phyloP scores from a whole-genome alignment of 805 yeast genomes.

The Jamesozyma spencerorum region DNA sequence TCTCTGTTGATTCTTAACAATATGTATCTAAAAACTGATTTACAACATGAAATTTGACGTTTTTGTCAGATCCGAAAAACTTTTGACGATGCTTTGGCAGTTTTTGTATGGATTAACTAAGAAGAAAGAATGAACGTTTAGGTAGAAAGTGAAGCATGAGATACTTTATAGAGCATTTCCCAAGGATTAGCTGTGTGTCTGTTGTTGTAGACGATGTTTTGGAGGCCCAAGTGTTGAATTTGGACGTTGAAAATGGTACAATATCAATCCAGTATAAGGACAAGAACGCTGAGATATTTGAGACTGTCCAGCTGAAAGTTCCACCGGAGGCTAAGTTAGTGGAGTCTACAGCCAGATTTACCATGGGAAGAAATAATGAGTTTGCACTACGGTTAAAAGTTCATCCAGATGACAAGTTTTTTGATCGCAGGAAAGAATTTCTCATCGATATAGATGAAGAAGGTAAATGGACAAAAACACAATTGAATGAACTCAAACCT shows the following conservation, averaged over 20 bases:
- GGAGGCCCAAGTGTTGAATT: neutral
- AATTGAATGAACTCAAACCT: slow-evolving; percentile 4
- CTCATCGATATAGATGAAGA: slow-evolving; percentile 2
- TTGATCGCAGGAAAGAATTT: slow-evolving; percentile 8
- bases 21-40: no score
- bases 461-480: slow-evolving; percentile 21
- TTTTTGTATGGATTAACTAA: no score
- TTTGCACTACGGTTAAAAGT: slow-evolving; percentile 9
- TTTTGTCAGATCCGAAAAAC: neutral
- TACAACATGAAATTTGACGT: neutral
- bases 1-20: no score
- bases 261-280: neutral
- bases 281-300: neutral
- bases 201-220: slow-evolving; percentile 12
- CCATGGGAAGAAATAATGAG: slow-evolving; percentile 1
- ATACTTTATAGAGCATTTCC: slow-evolving; percentile 8
- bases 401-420: neutral
- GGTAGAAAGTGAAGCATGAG: no score
- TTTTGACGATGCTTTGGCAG: no score
- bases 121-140: no score
- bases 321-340: slow-evolving; percentile 5
- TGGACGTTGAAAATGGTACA: neutral
- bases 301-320: slow-evolving; percentile 6
- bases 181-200: slow-evolving; percentile 13
- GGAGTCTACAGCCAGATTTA: neutral